Conservation (phyloP, 1,139 yeast species). For the Blastobotrys indianensis region DNA sequence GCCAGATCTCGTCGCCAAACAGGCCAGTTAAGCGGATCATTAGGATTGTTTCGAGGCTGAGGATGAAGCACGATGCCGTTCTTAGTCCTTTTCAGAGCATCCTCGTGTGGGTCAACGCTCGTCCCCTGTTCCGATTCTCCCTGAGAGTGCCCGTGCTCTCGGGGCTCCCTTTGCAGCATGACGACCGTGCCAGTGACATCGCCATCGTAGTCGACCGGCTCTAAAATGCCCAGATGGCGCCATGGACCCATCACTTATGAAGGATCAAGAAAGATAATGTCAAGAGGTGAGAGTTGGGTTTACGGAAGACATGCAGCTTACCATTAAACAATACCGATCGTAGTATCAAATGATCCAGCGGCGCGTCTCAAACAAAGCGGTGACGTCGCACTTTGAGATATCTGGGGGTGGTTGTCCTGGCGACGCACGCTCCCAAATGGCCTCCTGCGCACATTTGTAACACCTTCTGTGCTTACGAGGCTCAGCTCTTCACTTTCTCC, state of each 20-base stretch:
- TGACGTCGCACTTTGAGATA: no score
- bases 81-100: slow-evolving; percentile 40
- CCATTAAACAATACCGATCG: no score
- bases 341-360: no score
- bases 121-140: neutral
- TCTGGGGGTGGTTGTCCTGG: no score
- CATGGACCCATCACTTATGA: neutral
- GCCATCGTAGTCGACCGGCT: slow-evolving; percentile 35
- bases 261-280: neutral
- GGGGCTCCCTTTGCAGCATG: slow-evolving; percentile 29
- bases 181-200: slow-evolving; percentile 46
- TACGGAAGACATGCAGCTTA: no score
- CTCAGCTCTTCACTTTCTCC: no score
- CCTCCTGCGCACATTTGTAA: no score
- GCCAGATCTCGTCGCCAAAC: slow-evolving; percentile 53
- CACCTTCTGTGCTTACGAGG: no score
- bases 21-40: slow-evolving; percentile 75
- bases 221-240: slow-evolving; percentile 37
- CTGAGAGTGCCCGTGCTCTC: neutral
- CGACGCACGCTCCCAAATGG: no score
- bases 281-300: neutral
- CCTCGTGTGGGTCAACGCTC: slow-evolving; percentile 12
- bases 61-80: slow-evolving; percentile 60
- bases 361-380: no score
- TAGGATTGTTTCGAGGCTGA: slow-evolving; percentile 70